Evolutionary conservation across 345 rosid genomes (phyloP), one percentile per base, ranked within the genome.

Genomic region (Noccaea caerulescens): DNA sequence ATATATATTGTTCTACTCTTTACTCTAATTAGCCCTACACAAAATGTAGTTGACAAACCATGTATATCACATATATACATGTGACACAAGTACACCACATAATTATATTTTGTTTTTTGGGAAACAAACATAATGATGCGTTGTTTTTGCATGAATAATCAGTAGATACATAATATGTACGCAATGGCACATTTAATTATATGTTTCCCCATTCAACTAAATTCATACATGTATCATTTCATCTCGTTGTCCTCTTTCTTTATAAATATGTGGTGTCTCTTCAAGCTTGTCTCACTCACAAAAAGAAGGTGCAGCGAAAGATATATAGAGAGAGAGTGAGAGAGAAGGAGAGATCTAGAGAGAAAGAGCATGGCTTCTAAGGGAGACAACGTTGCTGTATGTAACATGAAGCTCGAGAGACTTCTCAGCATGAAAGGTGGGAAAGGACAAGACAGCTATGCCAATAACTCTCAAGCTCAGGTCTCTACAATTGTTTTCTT

Each of bases 381-480:
- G 49, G 76, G 82, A 44, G 87, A 79, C 62, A 83, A 93, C 41
- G 83, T 87, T 56, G 92, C 86, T 57, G 85, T 90, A 20, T 77
- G 92, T 34, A 76, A 79, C 66, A 63, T 81, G 54, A 88, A 87
- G 76, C 97, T 93, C 13, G 98, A 93, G 87, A 88, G 71, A 79
- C 75, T 90, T 65, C 89, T 93, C 54, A 75, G 84, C 87, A 93
- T 93, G 98, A 93, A 93, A 79, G 97, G 96, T 49, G 98, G 98
- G 78, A 84, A 87, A 59, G 98, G 97, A 44, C 93, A 84, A 72
- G 79, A 79, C 60, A 93, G 98, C 87, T 93, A 93, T 75, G 98
- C 95, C 72, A 93, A 82, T 60, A 93, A 93, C 85, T 88, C 97
- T 42, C 88, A 93, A 85, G 98, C 98, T 32, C 98, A 93, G 98